Evolutionary conservation across 495 filamentous ascomycete genomes (phyloP), one percentile per base, ranked within the genome.

Genomic region (Annulohypoxylon bovei): DNA sequence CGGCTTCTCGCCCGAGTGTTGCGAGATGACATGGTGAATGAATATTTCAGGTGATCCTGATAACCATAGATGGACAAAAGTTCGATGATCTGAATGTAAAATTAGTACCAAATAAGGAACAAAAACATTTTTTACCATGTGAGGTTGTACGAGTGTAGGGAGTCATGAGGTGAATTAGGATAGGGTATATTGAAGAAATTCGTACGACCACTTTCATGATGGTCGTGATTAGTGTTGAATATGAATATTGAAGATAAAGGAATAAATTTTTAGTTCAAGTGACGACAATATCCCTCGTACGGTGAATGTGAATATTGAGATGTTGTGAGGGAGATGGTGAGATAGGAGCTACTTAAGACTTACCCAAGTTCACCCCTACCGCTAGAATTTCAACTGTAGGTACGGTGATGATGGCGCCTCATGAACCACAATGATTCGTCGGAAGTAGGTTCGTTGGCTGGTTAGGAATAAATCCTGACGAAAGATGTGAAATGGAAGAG

Each of bases 21-120:
- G 14, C 72, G 75, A 30, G 71, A 66, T 33, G 77, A 77, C 78
- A 80, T 80, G 23, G 23, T 71, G 32, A 40, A 33, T 52, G 18
- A 28, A 57, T 11, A 18, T 8, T 59, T 14, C 14, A 25, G 28
- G 14, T 47, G 22, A 8, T 30, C 50, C 40, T 47, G 28, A 25
- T 33, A 23, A 42, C 20, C 39, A 3, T 42, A 42, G 8, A 32
- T 35, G 22, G 12, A 47, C 0, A 7, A 60, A 44, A 33, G 35
- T 18, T 18, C 22, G 30, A 37, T 35, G 27, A 37, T 20, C 62
- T 58, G 28, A 1, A 40, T 46, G 22, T 4, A 28, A 30, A 18
- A 52, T 68, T 57, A 68, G 66, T 16, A 50, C 1, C 27, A 5
- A 11, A 35, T 40, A 27, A 1, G 2, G 35, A 9, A n/a, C n/a